Conservation (phyloP, 106 monocot species). For the Dendrobium catenatum region DNA sequence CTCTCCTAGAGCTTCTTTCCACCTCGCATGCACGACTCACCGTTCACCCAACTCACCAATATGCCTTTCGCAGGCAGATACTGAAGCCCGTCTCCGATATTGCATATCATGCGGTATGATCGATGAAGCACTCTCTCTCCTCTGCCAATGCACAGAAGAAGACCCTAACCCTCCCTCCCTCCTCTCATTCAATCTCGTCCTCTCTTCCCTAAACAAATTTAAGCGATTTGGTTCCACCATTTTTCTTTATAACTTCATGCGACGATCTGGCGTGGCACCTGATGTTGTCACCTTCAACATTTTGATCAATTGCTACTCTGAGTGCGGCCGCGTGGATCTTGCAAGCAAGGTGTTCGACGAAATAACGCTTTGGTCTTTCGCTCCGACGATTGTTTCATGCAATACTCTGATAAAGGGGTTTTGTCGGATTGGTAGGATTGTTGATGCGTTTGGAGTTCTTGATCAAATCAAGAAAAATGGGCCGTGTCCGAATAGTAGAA, state of each 20-base stretch:
- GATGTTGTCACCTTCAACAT: slow-evolving; percentile 21
- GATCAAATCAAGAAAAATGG: slow-evolving; percentile 23
- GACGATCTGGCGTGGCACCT: slow-evolving; percentile 11
- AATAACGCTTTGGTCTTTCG: slow-evolving; percentile 10
- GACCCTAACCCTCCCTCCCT: slow-evolving; percentile 1
- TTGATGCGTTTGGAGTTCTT: slow-evolving; percentile 22
- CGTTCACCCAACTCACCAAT: neutral
- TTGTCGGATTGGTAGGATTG: slow-evolving; percentile 10
- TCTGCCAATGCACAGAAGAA: neutral
- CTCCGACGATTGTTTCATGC: slow-evolving; percentile 25
- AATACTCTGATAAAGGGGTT: slow-evolving; percentile 48
- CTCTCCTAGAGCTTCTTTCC: neutral
- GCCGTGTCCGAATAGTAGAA: slow-evolving; percentile 31
- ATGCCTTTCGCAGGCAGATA: neutral
- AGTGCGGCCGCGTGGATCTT: slow-evolving; percentile 11
- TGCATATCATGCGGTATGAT: slow-evolving; percentile 10
- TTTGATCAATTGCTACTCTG: slow-evolving; percentile 11
- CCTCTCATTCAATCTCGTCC: slow-evolving; percentile 22
- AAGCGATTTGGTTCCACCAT: slow-evolving; percentile 21
- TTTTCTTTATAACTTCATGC: slow-evolving; percentile 19
- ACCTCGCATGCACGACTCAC: neutral
- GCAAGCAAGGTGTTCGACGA: slow-evolving; percentile 35
- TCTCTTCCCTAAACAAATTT: slow-evolving; percentile 21
- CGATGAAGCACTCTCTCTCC: slow-evolving; percentile 22
- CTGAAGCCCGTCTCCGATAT: neutral